Base-by-base conservation (phyloP, 2,329 filamentous ascomycete species). In the Aspergillus unguis region DNA sequence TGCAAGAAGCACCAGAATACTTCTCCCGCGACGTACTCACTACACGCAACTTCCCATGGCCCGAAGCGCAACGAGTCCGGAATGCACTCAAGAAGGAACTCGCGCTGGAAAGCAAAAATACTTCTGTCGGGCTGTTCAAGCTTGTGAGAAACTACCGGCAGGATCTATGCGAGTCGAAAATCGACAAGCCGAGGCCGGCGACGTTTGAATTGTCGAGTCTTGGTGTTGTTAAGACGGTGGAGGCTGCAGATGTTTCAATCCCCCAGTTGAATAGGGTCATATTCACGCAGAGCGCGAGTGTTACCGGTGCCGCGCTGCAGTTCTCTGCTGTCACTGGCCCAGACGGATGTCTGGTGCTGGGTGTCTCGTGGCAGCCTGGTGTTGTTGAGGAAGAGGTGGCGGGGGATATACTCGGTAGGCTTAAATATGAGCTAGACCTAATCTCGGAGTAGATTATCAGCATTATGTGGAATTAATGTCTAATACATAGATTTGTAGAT, bases 171-270 rank as follows among this genome's bases (percentile, higher is more conserved):
- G 48, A 60, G 3, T 63, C 65, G 0, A 69, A 71, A 45, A 23
- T 76, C 1, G 77, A 76, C 3, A 69, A 71, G 40, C 58, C 65
- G 3, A 64, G 77, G 2, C 62, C 59, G 1, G 58, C 61, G 11
- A 71, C 66, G 6, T 76, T 72, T 25, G 77, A 80, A 55, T 51
- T 80, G 6, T 78, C 77, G 0, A 80, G 78, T 58, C 48, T 80
- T 3, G 77, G 77, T 0, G 60, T 71, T 2, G 65, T 74, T 42
- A 58, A 58, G 10, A 37, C 45, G 2, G 50, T 52, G 11, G 37
- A 44, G 23, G 31, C 45, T 5, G 44, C 35, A 11, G 54, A 54
- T 10, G 9, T 57, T 4, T 51, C 55, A 31, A 50, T 53, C 6
- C 60, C 67, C 58, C 58, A 53, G 17, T 66, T 77, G 28, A 70